Base-by-base conservation (phyloP, 768 basidiomycete species). In the Tricholoma sp. region DNA sequence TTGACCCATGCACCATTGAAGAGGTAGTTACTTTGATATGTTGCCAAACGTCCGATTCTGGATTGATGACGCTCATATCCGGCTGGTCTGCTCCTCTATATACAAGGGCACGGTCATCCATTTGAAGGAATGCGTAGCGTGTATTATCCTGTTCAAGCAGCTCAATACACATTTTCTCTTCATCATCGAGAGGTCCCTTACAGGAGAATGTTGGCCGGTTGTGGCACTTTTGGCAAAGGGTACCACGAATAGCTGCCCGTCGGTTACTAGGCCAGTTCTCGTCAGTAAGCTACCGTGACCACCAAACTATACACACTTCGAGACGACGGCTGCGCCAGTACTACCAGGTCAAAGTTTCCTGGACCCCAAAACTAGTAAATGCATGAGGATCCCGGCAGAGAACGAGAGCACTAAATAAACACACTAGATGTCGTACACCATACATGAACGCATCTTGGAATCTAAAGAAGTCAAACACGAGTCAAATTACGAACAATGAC, bases 21-120 rank as follows among this genome's bases (percentile, higher is more conserved):
- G 11, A 49, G 10, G 32, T 17, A 63, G 61, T 51, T 60, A 82
- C 93, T 82, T 95, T 96, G 70, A 98, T 89, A 72, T 91, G 89
- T 63, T 98, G 94, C 95, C 96, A 98, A 15, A 98, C 95, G 65
- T 98, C 95, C 3, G 92, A 92, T 68, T 96, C 94, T 13, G 95
- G 94, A 66, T 98, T 98, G 65, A 98, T 97, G 56, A 99, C 87
- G 66, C 93, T 96, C 87, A 97, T 89, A 67, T 98, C 95, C 5
- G 96, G 95, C 68, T 98, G 95, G 69, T 98, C 96, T 29, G 95
- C 93, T 12, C 96, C 95, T 54, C 96, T 83, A 69, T 98, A 99
- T 13, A 98, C 85, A 0, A 97, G 79, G 2, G 91, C 89, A 41
- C 93, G 84, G 63, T 98, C 96, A 64, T 98, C 94, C 83, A 95